These are phyloP conservation scores for Trametes sp. DNA, from an alignment of 1,284 basidiomycete species.

Conservation along the genomic window DNA sequence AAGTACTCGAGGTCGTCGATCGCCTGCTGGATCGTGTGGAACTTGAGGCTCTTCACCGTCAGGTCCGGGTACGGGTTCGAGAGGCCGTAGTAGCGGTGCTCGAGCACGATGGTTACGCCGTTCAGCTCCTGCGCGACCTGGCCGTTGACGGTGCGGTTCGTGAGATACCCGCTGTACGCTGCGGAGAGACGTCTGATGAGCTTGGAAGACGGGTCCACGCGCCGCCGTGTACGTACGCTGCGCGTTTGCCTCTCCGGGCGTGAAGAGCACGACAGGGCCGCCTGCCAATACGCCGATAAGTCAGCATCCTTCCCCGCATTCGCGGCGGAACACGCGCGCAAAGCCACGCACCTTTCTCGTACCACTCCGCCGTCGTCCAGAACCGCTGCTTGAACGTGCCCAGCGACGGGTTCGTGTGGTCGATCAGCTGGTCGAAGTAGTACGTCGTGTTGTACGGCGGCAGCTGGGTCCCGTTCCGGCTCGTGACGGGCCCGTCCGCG, in stretches of 20 bases:
- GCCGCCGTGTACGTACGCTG: slow-evolving; percentile 45
- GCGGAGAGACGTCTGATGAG: slow-evolving; percentile 5
- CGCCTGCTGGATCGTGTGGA: slow-evolving; percentile 75
- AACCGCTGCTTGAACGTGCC: slow-evolving; percentile 82
- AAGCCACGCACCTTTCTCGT: slow-evolving; percentile 53
- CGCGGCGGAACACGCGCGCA: neutral
- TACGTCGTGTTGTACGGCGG: slow-evolving; percentile 53
- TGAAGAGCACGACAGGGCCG: slow-evolving; percentile 72
- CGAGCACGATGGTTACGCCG: slow-evolving; percentile 68
- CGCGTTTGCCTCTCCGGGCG: slow-evolving; percentile 53
- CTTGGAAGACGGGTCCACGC: neutral
- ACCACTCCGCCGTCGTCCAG: slow-evolving; percentile 72
- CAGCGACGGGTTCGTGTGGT: slow-evolving; percentile 71
- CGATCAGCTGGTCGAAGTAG: slow-evolving; percentile 75
- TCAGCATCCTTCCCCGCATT: neutral
- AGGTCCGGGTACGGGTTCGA: slow-evolving; percentile 70
- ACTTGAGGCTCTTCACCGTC: slow-evolving; percentile 60
- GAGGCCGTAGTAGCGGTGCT: slow-evolving; percentile 60
- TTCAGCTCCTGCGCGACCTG: slow-evolving; percentile 71
- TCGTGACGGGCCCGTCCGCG: slow-evolving; percentile 33
- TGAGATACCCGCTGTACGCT: slow-evolving; percentile 60
- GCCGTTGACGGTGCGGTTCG: slow-evolving; percentile 70
- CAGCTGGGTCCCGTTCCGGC: slow-evolving; percentile 37
- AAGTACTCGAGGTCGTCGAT: slow-evolving; percentile 78
- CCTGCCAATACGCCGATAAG: slow-evolving; percentile 41